phyloP scores from a whole-genome alignment of 495 filamentous ascomycete genomes.

The Amphirosellinia nigrospora region DNA sequence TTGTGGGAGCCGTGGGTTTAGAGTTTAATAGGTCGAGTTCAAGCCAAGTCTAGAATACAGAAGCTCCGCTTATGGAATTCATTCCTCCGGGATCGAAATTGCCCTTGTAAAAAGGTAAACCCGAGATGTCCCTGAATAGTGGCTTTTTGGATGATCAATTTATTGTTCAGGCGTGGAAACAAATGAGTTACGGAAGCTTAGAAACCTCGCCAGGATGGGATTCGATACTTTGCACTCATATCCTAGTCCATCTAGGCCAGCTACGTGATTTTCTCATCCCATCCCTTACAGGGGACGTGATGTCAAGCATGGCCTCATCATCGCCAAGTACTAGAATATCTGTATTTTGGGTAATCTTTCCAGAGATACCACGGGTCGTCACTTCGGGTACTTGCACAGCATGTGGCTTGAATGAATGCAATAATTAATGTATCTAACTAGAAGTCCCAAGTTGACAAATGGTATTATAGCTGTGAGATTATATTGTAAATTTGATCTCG shows the following conservation, averaged over 20 bases:
- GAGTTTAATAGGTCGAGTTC: background rate
- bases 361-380: background rate
- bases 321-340: no score
- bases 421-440: background rate
- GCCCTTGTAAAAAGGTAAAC: background rate
- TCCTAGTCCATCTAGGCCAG: background rate
- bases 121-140: background rate
- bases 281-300: background rate
- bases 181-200: background rate
- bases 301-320: background rate
- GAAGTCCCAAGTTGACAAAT: background rate
- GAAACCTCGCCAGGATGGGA: background rate
- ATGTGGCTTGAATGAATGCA: background rate
- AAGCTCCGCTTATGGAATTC: background rate
- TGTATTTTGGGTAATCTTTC: no score
- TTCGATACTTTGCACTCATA: background rate
- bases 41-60: background rate
- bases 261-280: background rate
- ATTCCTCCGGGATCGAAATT: background rate
- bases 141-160: background rate
- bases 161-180: background rate
- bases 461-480: background rate
- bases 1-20: background rate
- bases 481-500: background rate
- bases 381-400: background rate